Evolutionary conservation across 768 basidiomycete genomes (phyloP).

Genomic region (Chalciporus chontae): DNA sequence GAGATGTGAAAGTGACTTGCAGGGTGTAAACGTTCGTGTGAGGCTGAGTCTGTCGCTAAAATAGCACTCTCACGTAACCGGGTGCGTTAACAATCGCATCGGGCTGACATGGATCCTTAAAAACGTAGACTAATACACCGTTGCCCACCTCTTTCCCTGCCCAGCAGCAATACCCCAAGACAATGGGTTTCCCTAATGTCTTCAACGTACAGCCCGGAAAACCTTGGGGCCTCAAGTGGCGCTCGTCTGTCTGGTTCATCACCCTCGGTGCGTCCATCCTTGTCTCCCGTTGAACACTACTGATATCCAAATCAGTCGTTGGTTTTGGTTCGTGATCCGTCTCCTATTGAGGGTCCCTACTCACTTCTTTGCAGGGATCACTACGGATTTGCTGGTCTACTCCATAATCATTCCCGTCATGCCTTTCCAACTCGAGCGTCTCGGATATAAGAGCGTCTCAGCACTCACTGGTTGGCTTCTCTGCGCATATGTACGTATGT

Average conservation of each 20-base stretch:
- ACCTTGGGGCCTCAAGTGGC: constrained; percentile 52
- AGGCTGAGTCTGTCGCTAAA: too few relatives aligned
- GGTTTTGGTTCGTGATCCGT: constrained; percentile 40
- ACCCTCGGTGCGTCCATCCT: constrained; percentile 38
- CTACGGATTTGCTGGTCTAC: constrained; percentile 56
- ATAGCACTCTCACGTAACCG: constrained; percentile 19
- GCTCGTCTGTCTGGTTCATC: constrained; percentile 54
- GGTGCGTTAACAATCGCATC: too few relatives aligned
- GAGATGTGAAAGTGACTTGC: too few relatives aligned
- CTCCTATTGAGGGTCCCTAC: not conserved
- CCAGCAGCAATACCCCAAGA: not conserved
- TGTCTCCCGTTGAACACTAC: not conserved
- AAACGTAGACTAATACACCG: not conserved
- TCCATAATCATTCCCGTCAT: constrained; percentile 61
- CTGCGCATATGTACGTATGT: constrained; percentile 57
- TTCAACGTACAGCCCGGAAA: not conserved
- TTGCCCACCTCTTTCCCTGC: not conserved
- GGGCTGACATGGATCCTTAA: not conserved
- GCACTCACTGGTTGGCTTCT: constrained; percentile 57
- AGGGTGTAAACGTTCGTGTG: too few relatives aligned
- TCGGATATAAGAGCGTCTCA: constrained; percentile 45
- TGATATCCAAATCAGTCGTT: constrained; percentile 35
- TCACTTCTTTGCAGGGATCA: constrained; percentile 28
- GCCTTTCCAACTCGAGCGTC: constrained; percentile 55
- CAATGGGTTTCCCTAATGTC: constrained; percentile 9